Conservation (phyloP, 1,139 yeast genomes). For the Protomyces inouyei region DNA sequence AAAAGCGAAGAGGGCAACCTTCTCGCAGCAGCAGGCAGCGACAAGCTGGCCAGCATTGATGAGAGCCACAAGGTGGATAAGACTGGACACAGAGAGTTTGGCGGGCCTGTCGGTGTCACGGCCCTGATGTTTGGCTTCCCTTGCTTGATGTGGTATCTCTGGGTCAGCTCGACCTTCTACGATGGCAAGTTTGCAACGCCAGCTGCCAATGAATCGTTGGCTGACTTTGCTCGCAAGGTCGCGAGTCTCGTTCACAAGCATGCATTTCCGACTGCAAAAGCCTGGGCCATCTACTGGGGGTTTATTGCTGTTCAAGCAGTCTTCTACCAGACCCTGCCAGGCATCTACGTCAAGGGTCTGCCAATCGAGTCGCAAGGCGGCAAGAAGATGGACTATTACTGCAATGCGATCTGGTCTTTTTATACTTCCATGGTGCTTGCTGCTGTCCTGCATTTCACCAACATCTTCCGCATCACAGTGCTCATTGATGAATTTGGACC, state of each 20-base stretch:
- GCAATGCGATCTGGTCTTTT: slow-evolving; percentile 84
- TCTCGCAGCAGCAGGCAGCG: background rate
- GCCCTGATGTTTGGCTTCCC: slow-evolving; percentile 97
- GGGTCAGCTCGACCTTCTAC: slow-evolving; percentile 82
- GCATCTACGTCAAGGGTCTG: slow-evolving; percentile 91
- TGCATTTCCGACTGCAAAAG: slow-evolving; percentile 64
- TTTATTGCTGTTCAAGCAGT: slow-evolving; percentile 67
- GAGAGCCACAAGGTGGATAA: slow-evolving; percentile 12
- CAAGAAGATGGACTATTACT: slow-evolving; percentile 80
- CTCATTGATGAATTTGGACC: slow-evolving; percentile 80
- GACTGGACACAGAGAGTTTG: slow-evolving; percentile 56
- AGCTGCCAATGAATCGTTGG: slow-evolving; percentile 43
- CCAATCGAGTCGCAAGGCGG: slow-evolving; percentile 76
- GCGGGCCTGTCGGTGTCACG: slow-evolving; percentile 85
- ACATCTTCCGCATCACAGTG: slow-evolving; percentile 65
- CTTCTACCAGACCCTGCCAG: slow-evolving; percentile 85
- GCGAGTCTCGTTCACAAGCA: slow-evolving; percentile 47
- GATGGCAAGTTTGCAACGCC: slow-evolving; percentile 72
- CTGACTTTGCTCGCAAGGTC: slow-evolving; percentile 50
- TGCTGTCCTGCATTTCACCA: slow-evolving; percentile 63
- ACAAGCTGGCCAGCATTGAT: background rate
- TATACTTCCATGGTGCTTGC: slow-evolving; percentile 61
- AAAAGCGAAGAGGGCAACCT: background rate
- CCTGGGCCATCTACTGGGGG: slow-evolving; percentile 65
- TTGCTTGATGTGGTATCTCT: slow-evolving; percentile 89